These are phyloP conservation scores for Metschnikowia kofuensis DNA, from an alignment of 805 yeast genomes.

Conservation along the genomic window DNA sequence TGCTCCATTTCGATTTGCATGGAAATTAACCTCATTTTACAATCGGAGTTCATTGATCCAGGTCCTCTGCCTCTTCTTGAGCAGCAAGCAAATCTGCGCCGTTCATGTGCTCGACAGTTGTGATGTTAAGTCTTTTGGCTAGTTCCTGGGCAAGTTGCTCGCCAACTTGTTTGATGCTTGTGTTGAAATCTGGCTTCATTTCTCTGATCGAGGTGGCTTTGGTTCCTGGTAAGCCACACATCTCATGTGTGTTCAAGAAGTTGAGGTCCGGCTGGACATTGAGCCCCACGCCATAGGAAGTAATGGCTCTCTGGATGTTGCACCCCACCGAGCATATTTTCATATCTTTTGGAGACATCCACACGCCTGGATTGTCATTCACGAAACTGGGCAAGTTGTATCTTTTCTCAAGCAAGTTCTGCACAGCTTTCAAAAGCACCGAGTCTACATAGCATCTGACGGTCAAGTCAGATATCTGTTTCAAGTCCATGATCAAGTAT, in stretches of 20 bases:
- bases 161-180: constrained; percentile 27
- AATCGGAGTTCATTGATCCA: not conserved
- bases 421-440: constrained; percentile 57
- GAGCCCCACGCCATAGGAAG: constrained; percentile 86
- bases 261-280: constrained; percentile 73
- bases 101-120: constrained; percentile 33
- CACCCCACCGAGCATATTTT: constrained; percentile 91
- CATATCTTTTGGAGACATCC: constrained; percentile 50
- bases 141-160: constrained; percentile 35
- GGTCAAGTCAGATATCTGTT: constrained; percentile 52
- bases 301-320: constrained; percentile 76
- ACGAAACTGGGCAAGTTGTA: constrained; percentile 45
- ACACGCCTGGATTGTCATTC: constrained; percentile 83
- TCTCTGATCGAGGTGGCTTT: constrained; percentile 34
- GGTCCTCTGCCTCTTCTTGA: not conserved
- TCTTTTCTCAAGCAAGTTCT: constrained; percentile 40
- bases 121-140: constrained; percentile 32
- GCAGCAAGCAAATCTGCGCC: constrained; percentile 24
- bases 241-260: constrained; percentile 65
- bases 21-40: too few species aligned
- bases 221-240: constrained; percentile 79
- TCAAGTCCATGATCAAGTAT: constrained; percentile 68
- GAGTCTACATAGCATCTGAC: constrained; percentile 64
- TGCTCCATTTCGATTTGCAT: too few species aligned
- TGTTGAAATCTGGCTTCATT: constrained; percentile 13